Evolutionary conservation across 1,284 basidiomycete species (phyloP), one percentile per base, ranked within the genome.

Genomic region (Moesziomyces aphidis): DNA sequence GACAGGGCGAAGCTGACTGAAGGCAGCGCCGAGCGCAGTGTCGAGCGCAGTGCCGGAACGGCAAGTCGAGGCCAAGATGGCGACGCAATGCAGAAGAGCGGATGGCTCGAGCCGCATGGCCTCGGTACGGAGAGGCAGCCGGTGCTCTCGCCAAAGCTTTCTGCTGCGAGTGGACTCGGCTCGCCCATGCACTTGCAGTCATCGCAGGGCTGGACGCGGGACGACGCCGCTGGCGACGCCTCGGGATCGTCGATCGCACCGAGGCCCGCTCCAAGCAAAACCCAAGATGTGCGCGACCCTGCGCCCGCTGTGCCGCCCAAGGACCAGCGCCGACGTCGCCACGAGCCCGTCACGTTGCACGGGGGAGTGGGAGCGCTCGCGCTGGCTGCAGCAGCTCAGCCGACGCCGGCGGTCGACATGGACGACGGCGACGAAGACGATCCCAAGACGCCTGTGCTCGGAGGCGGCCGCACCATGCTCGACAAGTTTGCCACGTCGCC

Each of bases 401-500:
- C 47, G 52, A 31, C 44, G 19, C 23, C 24, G 26, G 49, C 28
- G 28, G 53, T 48, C 1, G 45, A 55, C 15, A 34, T 39, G 23
- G 55, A 57, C 31, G 61, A 65, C 26, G 58, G 50, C 19, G 61
- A 61, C 36, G 59, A 66, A 23, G 69, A 72, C 51, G 69, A 72
- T 23, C 71, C 71, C 17, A 69, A 61, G 23, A 73, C 71, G 1
- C 71, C 71, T 9, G 65, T 68, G 43, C 44, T 73, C 8, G 55
- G 57, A 13, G 47, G 46, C 22, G 48, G 21, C 34, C 52, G 39
- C 23, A 46, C 49, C 4, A 47, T 50, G 4, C 43, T 52, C 4
- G 71, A 61, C 50, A 62, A 52, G 28, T 49, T 56, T 21, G 50
- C 57, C 11, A 34, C 51, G 46, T 63, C 73, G n/a, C 56, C 68